These are phyloP conservation scores for Candida tetrigidarum DNA, from an alignment of 1,139 yeast genomes.

Conservation along the genomic window DNA sequence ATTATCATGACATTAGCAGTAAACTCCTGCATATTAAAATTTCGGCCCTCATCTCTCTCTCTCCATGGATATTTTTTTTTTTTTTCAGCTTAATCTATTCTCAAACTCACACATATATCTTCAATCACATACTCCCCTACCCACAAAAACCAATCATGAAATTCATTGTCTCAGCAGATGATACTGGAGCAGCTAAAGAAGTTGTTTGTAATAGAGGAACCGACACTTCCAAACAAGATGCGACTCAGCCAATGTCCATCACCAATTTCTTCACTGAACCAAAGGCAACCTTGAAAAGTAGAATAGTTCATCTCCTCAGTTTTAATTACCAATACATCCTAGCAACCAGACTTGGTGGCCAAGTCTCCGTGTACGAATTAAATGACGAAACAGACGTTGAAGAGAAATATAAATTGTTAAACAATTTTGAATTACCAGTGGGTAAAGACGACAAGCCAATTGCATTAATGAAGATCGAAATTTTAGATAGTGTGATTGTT, in stretches of 20 bases:
- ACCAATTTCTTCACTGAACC: conserved; percentile 43
- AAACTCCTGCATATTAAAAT: not conserved
- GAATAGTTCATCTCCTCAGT: conserved; percentile 25
- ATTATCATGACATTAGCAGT: too few species aligned
- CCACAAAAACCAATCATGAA: conserved; percentile 43
- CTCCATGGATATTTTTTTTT: conserved; percentile 3
- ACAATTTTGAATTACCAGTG: conserved; percentile 30
- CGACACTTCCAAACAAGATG: conserved; percentile 67
- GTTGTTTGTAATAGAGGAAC: conserved; percentile 62
- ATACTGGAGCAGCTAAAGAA: conserved; percentile 60
- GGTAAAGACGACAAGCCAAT: conserved; percentile 35
- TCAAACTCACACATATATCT: not conserved
- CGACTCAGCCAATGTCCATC: conserved; percentile 55
- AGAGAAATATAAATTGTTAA: conserved; percentile 22
- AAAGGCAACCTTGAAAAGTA: conserved; percentile 28
- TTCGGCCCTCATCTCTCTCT: not conserved
- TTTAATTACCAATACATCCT: conserved; percentile 40
- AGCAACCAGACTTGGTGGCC: conserved; percentile 48
- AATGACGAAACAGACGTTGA: conserved; percentile 15
- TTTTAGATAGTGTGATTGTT: conserved; percentile 36
- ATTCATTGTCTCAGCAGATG: conserved; percentile 57
- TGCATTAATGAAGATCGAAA: conserved; percentile 32
- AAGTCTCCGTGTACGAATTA: conserved; percentile 40
- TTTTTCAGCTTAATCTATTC: too few species aligned
- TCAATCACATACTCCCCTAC: too few species aligned